Base-by-base conservation (phyloP, 805 yeast genomes). In the Ogataea chonburiensis region DNA sequence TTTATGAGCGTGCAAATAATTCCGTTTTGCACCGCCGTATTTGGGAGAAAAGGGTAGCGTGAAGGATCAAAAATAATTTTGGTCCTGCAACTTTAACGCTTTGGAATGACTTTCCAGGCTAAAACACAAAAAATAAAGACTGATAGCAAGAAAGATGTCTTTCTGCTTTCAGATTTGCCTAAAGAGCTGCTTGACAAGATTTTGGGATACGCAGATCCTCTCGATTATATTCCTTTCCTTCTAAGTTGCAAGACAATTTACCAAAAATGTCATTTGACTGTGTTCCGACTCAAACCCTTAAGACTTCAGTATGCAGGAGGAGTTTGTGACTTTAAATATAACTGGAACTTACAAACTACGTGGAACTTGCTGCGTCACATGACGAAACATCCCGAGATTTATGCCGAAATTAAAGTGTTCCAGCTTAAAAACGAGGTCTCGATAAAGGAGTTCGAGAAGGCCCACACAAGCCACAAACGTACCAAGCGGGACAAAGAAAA, bases 151-250 rank as follows among this genome's bases (percentile, higher is more conserved):
- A 2, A 8, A 12, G 12, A 13, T 24, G 7, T 11, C 14, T 10
- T 22, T 5, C 18, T 7, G 26, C 39, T 47, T 4, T 45, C 42
- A 3, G 40, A 36, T 7, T 37, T 54, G 8, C 58, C 60, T 5
- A 47, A 45, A 28, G 60, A 55, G 43, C 28, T 55, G 15, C 36
- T 55, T 20, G 60, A 53, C 25, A 43, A 39, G 21, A 38, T 55
- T 5, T 25, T 55, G 9, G 24, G 15, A 3, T 27, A 31, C 21
- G 19, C 49, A 4, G 39, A 35, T 10, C 12, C 47, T 12, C 14
- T 21, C 6, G 50, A 46, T 19, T 37, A 34, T 13, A n/a, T 51
- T 15, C 31, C 51, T 8, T 49, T 53, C 34, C 26, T 53, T 10
- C 34, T 48, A 3, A 40, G 42, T 6, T 50, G 46, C 37, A 45